These are phyloP conservation scores for Phalaenopsis hybrid DNA, from an alignment of 116 monocot genomes.

Conservation along the genomic window DNA sequence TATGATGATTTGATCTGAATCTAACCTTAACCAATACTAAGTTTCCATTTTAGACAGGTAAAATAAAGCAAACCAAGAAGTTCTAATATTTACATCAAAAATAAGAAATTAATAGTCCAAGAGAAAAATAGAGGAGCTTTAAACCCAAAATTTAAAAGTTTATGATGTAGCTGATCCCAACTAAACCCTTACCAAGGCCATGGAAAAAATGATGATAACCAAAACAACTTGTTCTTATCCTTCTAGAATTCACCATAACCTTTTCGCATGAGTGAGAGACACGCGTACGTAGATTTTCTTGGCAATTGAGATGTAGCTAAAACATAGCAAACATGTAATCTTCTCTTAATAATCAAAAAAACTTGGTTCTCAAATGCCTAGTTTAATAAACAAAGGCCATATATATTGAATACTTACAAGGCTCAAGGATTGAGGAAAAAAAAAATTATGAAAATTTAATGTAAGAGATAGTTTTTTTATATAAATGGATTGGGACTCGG, in stretches of 20 bases:
- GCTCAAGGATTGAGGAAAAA: no score
- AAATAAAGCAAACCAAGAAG: background rate
- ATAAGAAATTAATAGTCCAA: background rate
- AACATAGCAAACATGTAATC: no score
- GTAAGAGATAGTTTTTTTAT: no score
- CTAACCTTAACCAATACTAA: background rate
- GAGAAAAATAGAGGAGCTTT: background rate
- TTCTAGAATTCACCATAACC: background rate
- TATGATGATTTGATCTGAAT: background rate
- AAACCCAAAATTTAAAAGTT: background rate
- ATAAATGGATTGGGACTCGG: no score
- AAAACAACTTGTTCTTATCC: background rate
- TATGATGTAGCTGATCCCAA: background rate
- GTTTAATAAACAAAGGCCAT: no score
- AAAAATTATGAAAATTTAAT: no score
- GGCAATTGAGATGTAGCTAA: no score
- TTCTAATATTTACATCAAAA: background rate
- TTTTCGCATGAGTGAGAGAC: background rate
- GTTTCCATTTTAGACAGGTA: background rate
- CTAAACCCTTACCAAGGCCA: background rate
- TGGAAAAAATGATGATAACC: background rate
- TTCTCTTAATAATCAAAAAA: no score
- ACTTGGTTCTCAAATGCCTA: no score
- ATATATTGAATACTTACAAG: no score
- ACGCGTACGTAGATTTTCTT: no score